Evolutionary conservation across 2,329 filamentous ascomycete genomes (phyloP).

Genomic region (Pseudogymnoascus sp.): DNA sequence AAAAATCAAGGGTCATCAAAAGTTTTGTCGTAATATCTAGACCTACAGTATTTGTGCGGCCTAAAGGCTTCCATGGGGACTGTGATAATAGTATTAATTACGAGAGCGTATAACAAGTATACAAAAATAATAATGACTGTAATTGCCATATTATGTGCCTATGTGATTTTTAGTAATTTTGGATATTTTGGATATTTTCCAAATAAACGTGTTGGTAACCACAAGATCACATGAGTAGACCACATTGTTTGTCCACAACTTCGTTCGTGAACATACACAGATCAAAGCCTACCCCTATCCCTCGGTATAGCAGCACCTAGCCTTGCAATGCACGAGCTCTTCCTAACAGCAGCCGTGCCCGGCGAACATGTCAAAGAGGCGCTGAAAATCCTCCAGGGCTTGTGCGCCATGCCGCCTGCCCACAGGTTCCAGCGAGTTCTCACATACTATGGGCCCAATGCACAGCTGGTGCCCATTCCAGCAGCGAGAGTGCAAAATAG

Average conservation of each 20-base stretch:
- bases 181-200: background rate
- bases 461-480: slow-evolving; percentile 21
- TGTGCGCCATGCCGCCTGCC: slow-evolving; percentile 47
- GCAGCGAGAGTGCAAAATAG: slow-evolving; percentile 20
- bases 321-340: slow-evolving; percentile 48
- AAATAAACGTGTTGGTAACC: background rate
- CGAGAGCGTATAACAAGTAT: background rate
- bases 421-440: slow-evolving; percentile 43
- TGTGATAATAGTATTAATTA: slow-evolving; percentile 1
- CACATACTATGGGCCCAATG: slow-evolving; percentile 42
- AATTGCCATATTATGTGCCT: background rate
- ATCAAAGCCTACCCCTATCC: background rate
- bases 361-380: slow-evolving; percentile 41
- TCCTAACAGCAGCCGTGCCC: slow-evolving; percentile 45
- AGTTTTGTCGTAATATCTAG: slow-evolving; percentile 7
- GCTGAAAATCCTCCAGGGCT: slow-evolving; percentile 46
- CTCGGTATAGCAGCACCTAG: background rate
- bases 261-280: background rate
- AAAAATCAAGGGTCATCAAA: background rate
- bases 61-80: background rate
- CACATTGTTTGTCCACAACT: background rate
- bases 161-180: background rate
- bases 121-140: background rate
- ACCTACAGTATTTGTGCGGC: background rate
- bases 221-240: background rate